Evolutionary conservation across 2,329 filamentous ascomycete genomes (phyloP), one percentile per base, ranked within the genome.

Genomic region (Falciphora oryzae): DNA sequence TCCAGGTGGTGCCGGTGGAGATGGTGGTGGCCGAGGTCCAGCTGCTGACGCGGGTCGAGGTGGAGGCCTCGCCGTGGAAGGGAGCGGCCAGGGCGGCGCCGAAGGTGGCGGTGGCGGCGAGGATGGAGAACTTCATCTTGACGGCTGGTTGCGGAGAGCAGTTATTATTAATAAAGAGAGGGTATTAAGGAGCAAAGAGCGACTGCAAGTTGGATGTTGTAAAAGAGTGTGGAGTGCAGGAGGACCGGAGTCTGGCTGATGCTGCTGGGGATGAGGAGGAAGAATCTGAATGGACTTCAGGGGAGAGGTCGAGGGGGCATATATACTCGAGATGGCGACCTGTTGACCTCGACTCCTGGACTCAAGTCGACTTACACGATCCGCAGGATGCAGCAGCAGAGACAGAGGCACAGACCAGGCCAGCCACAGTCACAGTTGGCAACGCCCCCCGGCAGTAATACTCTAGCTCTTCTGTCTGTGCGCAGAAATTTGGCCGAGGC

Each of bases 121-220:
- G 16, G 60, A 53, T 29, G 38, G 60, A 62, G 60, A 50, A 62
- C 13, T 28, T 25, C 60, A 62, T 62, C 10, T 31, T 62, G 32
- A 25, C 35, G n/a, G 44, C 1, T 22, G 18, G 22, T n/a, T 8
- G 44, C 7, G 44, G 44, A 22, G 14, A 22, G 16, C 16, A 11
- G 10, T 53, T n/a, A 53, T 50, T 50, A 53, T 53, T 53, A 53
- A 16, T 8, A 18, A 8, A 53, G 44, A n/a, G 44, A 53, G 2
- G 35, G 18, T 53, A 18, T n/a, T 3, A 8, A 53, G 6, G 16
- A n/a, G 44, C 44, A 53, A 53, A n/a, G 44, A 53, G 18, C 6
- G 44, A n/a, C 44, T 53, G 44, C 44, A 53, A 53, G 44, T 53
- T 53, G 44, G 44, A n/a, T 53, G 44, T 53, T 53, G 22, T 22